Base-by-base conservation (phyloP, 192 early-diverging fungal genomes). In the Phlyctochytrium planicorne region DNA sequence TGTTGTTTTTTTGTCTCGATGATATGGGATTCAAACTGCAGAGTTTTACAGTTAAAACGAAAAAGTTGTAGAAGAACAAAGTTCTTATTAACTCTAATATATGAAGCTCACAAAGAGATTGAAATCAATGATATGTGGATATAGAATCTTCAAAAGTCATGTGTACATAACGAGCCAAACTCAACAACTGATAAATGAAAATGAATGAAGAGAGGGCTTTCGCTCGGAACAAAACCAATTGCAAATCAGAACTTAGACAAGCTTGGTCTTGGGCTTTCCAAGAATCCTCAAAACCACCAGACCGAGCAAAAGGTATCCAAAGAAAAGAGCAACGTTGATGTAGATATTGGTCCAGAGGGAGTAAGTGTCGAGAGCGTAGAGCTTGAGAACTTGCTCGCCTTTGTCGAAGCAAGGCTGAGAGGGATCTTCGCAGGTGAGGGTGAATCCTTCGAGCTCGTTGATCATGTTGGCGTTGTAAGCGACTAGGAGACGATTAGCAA, bases 181-280 rank as follows among this genome's bases (percentile, higher is more conserved):
- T n/a, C n/a, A n/a, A n/a, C n/a, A n/a, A n/a, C n/a, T n/a, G n/a
- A n/a, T n/a, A n/a, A n/a, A n/a, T n/a, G n/a, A n/a, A n/a, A n/a
- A n/a, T n/a, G n/a, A n/a, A n/a, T n/a, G n/a, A n/a, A n/a, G n/a
- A n/a, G n/a, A n/a, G n/a, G n/a, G n/a, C n/a, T n/a, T n/a, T n/a
- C n/a, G n/a, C n/a, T n/a, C n/a, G n/a, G n/a, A n/a, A n/a, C n/a
- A n/a, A n/a, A n/a, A n/a, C n/a, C n/a, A n/a, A n/a, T n/a, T n/a
- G n/a, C n/a, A 47, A 47, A 47, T 14, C 6, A 20, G 40, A 47
- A 47, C 6, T 57, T 25, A 57, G 14, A 57, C 55, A 12, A 57
- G 55, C 55, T 57, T 57, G 20, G 27, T 57, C 55, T 57, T 57
- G 20, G 55, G 55, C 55, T 29, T 29, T 4, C 55, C 27, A 6